Base-by-base conservation (phyloP, 2,329 filamentous ascomycete species). In the Fusarium siculi region DNA sequence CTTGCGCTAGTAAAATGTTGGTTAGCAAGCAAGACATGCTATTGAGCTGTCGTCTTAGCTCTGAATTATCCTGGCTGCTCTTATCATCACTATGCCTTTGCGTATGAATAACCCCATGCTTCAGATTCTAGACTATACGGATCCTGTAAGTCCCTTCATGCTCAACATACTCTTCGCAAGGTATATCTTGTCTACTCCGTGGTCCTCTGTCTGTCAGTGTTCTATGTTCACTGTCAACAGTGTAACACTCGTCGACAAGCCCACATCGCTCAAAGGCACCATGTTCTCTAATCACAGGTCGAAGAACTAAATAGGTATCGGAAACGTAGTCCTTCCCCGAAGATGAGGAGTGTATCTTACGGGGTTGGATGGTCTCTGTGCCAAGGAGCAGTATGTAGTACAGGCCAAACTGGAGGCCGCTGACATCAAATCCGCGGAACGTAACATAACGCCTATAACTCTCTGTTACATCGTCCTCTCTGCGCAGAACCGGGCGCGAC, bases 331-430 rank as follows among this genome's bases (percentile, higher is more conserved):
- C 30, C 11, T 23, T 15, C 9, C 5, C 15, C 7, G 8, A n/a
- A 11, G 7, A 0, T 19, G 7, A 18, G 18, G 28, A 9, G 4
- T 6, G 7, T 12, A 9, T 12, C 21, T n/a, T 12, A 8, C 23
- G 8, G 15, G 25, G 25, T 5, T 49, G 9, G 21, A 25, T 32
- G 18, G 15, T 14, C n/a, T 8, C 18, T n/a, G 21, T 49, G 28
- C 21, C 28, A n/a, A 32, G 28, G 10, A 6, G 46, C 1, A 50
- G 30, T 19, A 23, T 16, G 7, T 23, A 50, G 21, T 34, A 50
- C 21, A 7, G 21, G 21, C 28, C 47, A 34, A 14, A 50, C 16
- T 34, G 15, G 21, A 34, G 16, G 47, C 11, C 30, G 47, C 30
- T 50, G 16, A 34, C 5, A 9, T 34, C 47, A 11, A 49, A n/a